Evolutionary conservation across 2,329 filamentous ascomycete genomes (phyloP).

Genomic region (Hypoxylon sp.): DNA sequence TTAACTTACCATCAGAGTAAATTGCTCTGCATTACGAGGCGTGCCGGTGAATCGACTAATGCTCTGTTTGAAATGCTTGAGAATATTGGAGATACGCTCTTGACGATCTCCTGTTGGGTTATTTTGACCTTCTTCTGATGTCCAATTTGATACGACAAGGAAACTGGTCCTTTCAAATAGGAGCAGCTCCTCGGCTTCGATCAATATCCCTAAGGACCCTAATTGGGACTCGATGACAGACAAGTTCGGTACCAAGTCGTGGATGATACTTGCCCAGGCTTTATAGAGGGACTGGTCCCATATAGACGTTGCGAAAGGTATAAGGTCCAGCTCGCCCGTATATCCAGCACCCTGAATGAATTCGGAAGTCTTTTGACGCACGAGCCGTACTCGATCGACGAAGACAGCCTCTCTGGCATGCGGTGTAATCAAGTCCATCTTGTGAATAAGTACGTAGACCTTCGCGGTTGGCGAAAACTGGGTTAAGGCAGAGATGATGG

Average conservation of each 20-base stretch:
- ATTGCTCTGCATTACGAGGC: slow-evolving; percentile 82
- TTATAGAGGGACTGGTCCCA: slow-evolving; percentile 99
- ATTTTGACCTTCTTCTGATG: slow-evolving; percentile 73
- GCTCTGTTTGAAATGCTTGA: slow-evolving; percentile 97
- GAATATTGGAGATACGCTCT: slow-evolving; percentile 93
- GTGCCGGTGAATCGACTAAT: slow-evolving; percentile 79
- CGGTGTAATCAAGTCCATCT: slow-evolving; percentile 94
- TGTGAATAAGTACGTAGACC: slow-evolving; percentile 96
- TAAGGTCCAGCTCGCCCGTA: slow-evolving; percentile 68
- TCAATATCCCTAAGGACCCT: slow-evolving; percentile 80
- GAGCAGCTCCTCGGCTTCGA: slow-evolving; percentile 92
- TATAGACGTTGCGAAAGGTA: slow-evolving; percentile 93
- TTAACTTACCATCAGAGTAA: slow-evolving; percentile 68
- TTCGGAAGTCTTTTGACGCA: slow-evolving; percentile 75
- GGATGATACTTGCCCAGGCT: slow-evolving; percentile 97
- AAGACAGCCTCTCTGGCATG: slow-evolving; percentile 83
- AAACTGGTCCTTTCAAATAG: slow-evolving; percentile 97
- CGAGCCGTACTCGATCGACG: slow-evolving; percentile 80
- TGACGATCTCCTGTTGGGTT: slow-evolving; percentile 95
- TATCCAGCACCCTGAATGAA: slow-evolving; percentile 55
- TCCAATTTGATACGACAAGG: slow-evolving; percentile 93
- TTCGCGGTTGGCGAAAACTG: slow-evolving; percentile 84
- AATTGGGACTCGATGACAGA: slow-evolving; percentile 87
- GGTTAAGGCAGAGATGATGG: slow-evolving; percentile 85
- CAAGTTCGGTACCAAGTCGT: slow-evolving; percentile 96